phyloP scores from a whole-genome alignment of 73 alveolate genomes.

The Paramecium primaurelia region DNA sequence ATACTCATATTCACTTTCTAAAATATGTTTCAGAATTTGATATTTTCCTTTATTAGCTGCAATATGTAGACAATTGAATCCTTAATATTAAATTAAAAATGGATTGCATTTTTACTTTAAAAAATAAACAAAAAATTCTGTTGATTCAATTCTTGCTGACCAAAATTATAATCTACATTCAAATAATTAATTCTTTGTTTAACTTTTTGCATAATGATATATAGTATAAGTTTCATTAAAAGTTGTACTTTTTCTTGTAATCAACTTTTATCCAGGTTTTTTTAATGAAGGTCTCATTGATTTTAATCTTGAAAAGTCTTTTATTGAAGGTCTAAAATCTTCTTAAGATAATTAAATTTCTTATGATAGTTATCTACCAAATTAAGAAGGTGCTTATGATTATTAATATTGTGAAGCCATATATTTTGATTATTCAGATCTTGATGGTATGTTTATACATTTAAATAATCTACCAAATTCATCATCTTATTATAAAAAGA shows the following conservation, averaged over 20 bases:
- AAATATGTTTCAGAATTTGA: not conserved
- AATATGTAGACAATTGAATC: slow-evolving; percentile 9
- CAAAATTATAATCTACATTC: not conserved
- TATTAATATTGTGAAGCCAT: not conserved
- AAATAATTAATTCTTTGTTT: not conserved
- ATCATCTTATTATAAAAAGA: not conserved
- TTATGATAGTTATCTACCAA: not conserved
- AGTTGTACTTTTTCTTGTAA: not conserved
- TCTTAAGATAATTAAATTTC: not conserved
- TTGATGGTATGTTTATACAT: not conserved
- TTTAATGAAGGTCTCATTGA: not conserved
- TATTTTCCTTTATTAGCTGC: slow-evolving; percentile 19
- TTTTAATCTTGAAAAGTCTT: not conserved
- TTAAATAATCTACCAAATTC: not conserved
- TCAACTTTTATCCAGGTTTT: not conserved
- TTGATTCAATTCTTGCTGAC: not conserved
- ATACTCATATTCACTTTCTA: slow-evolving; percentile 7
- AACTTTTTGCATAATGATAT: not conserved
- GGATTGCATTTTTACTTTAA: not conserved
- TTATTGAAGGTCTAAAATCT: not conserved
- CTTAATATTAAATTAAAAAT: not conserved
- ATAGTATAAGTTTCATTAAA: not conserved
- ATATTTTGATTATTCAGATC: not conserved
- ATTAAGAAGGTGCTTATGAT: not conserved
- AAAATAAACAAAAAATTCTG: not conserved